phyloP scores from a whole-genome alignment of 2,329 filamentous ascomycete species.

The Fusarium anguioides region DNA sequence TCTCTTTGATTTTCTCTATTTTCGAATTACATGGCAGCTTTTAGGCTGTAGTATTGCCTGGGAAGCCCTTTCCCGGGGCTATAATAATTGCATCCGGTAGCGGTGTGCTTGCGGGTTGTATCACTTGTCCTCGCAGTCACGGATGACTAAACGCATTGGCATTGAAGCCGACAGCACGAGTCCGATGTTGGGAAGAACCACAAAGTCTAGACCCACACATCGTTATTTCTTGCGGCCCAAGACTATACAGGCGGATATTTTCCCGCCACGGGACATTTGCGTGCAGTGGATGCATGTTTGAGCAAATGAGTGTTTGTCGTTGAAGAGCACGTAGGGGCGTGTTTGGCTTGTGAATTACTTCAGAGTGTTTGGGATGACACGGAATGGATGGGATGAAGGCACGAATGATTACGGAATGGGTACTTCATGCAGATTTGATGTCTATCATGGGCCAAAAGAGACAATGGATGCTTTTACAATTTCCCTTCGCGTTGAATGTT shows the following conservation, averaged over 20 bases:
- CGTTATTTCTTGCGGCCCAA: conserved; percentile 27
- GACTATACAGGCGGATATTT: conserved; percentile 24
- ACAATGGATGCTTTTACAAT: conserved; percentile 41
- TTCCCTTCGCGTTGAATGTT: conserved; percentile 3
- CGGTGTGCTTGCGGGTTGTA: not conserved
- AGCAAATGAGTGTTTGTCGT: conserved; percentile 21
- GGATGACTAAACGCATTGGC: conserved; percentile 4
- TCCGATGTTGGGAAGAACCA: conserved; percentile 1
- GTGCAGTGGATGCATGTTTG: conserved; percentile 21
- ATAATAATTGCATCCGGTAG: conserved; percentile 36
- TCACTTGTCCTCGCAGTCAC: conserved; percentile 1
- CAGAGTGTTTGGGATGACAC: conserved; percentile 35
- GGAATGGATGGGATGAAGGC: conserved; percentile 41
- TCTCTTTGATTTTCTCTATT: conserved; percentile 39
- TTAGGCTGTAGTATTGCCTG: conserved; percentile 25
- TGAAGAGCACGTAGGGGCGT: conserved; percentile 20
- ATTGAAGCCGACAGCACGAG: not conserved
- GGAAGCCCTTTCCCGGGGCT: conserved; percentile 13
- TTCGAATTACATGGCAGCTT: conserved; percentile 30
- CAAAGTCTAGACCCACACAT: conserved; percentile 5
- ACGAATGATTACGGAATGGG: conserved; percentile 44
- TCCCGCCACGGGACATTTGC: conserved; percentile 26
- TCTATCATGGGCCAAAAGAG: conserved; percentile 45
- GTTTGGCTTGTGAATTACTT: conserved; percentile 33
- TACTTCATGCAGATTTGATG: conserved; percentile 43